A percentile compares a stretch with the other conserved stretches of the same genome.
phyloP scores from a whole-genome alignment of 1,284 basidiomycete genomes.

The Ceratobasidium sp. region DNA sequence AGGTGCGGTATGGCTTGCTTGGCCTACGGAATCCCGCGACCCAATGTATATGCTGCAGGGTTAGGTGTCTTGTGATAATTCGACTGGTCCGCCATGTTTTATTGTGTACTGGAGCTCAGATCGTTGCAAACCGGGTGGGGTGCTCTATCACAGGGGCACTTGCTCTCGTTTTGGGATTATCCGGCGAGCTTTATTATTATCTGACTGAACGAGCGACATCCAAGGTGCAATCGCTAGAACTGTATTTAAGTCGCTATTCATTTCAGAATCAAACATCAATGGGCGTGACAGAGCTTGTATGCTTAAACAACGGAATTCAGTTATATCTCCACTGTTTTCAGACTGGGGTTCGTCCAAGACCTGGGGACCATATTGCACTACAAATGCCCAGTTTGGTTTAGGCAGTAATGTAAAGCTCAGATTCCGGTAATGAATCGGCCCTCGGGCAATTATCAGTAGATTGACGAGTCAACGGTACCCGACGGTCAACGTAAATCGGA shows the following conservation, averaged over 20 bases:
- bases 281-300: too few relatives aligned
- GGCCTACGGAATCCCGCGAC: neutral
- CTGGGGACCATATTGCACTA: conserved; percentile 3
- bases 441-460: conserved; percentile 30
- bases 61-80: neutral
- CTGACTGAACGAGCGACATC: too few relatives aligned
- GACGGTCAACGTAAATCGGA: neutral
- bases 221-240: too few relatives aligned
- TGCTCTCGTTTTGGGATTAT: too few relatives aligned
- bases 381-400: neutral
- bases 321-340: too few relatives aligned
- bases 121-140: too few relatives aligned
- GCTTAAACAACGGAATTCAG: conserved; percentile 25
- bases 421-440: conserved; percentile 35
- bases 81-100: neutral
- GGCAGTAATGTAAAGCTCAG: conserved; percentile 1
- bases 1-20: neutral
- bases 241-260: too few relatives aligned
- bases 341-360: neutral
- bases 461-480: conserved; percentile 1
- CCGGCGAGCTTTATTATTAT: too few relatives aligned
- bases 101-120: too few relatives aligned
- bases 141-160: too few relatives aligned
- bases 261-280: too few relatives aligned
- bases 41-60: neutral